Evolutionary conservation across 306 rosid species (phyloP), one percentile per base, ranked within the genome.

Genomic region (Mimosa pudica): DNA sequence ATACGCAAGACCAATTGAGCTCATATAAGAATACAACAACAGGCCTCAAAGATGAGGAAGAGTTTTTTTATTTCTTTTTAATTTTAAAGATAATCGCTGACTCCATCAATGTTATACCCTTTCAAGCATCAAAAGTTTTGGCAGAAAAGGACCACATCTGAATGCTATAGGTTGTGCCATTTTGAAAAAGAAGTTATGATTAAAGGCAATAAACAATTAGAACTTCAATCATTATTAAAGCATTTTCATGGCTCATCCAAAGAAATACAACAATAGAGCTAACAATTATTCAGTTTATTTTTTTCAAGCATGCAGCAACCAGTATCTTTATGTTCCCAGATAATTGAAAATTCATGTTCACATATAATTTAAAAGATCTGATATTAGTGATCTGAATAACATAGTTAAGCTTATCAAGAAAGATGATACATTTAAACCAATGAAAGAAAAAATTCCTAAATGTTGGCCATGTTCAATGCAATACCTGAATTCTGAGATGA

Each of bases 401-500:
- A 76, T 5, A 38, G 35, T 81, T 47, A 38, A 63, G 42, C 48
- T 45, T 60, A 60, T 74, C 49, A 52, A 47, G 30, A 62, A 24
- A 62, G 63, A 77, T 75, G 80, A 74, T 78, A 54, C 52, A 82
- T 63, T 78, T 61, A 32, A 81, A 71, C 24, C 48, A 60, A 71
- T 10, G 82, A 71, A 41, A 2, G 20, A 9, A 14, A 58, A 47
- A 17, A 47, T 58, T 24, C 45, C 71, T 6, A 72, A 81, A 44
- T 49, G 80, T 71, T 80, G 73, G n/a, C n/a, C 13, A 42, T 63
- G 48, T 60, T 71, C 68, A 65, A 61, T 16, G 79, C 65, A 73
- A 82, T 87, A 96, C 99, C 99, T 90, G 99, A 96, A 87, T 90
- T 96, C 75, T 96, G 98, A 71, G 98, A 95, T 49, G 98, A 91